These are phyloP conservation scores for Pseudocercospora ulei DNA, from an alignment of 2,329 filamentous ascomycete genomes.

Conservation along the genomic window DNA sequence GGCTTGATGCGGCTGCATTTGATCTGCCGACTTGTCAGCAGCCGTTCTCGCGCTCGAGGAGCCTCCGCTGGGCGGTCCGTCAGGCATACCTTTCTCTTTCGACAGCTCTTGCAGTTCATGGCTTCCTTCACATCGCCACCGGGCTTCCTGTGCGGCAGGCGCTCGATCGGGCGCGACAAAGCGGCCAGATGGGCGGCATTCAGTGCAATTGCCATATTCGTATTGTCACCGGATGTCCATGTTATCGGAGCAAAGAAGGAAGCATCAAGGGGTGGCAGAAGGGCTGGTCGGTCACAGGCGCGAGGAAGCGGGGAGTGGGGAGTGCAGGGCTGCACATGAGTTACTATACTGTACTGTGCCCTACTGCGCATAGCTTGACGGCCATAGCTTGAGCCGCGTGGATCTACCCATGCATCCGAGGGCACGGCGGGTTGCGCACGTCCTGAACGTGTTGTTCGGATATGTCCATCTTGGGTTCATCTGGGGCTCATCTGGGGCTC, in stretches of 20 bases:
- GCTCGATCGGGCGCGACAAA: slow-evolving; percentile 69
- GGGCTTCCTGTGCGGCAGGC: slow-evolving; percentile 59
- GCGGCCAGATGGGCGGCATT: slow-evolving; percentile 26
- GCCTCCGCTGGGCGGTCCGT: slow-evolving; percentile 3
- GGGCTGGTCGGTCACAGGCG: slow-evolving; percentile 19
- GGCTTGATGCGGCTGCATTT: slow-evolving; percentile 82
- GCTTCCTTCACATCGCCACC: slow-evolving; percentile 72
- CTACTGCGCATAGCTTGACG: too few relatives aligned
- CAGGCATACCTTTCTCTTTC: slow-evolving; percentile 69
- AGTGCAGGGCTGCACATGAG: slow-evolving; percentile 14
- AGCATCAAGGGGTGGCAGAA: slow-evolving; percentile 12
- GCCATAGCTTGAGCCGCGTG: too few relatives aligned
- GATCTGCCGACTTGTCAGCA: slow-evolving; percentile 49
- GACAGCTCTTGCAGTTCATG: slow-evolving; percentile 93
- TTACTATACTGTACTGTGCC: too few relatives aligned
- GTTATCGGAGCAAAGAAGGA: slow-evolving; percentile 8
- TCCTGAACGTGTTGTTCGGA: too few relatives aligned
- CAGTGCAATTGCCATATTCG: slow-evolving; percentile 20
- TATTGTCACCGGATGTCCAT: slow-evolving; percentile 11
- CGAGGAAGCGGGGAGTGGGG: slow-evolving; percentile 16
- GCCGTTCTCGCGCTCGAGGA: background rate
- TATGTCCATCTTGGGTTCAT: too few relatives aligned
- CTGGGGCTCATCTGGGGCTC: too few relatives aligned
- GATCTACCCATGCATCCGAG: slow-evolving; percentile 9
- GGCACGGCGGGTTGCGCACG: slow-evolving; percentile 2